Evolutionary conservation across 495 filamentous ascomycete species (phyloP).

Genomic region (Penicillium bialowiezense): DNA sequence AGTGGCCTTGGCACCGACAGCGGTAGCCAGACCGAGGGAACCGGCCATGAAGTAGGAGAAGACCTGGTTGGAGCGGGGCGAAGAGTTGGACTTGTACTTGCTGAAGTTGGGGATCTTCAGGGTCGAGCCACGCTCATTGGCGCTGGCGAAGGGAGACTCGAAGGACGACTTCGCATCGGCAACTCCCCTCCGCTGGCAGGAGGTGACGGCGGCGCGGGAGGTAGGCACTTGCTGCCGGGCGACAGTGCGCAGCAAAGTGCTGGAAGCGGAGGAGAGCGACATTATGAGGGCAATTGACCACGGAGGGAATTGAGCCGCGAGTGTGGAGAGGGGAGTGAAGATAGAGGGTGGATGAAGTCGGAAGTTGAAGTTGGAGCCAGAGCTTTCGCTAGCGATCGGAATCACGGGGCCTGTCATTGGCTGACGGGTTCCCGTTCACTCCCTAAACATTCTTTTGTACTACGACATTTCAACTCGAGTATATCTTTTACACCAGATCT

Average conservation of each 20-base stretch:
- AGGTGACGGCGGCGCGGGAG: slow-evolving; percentile 45
- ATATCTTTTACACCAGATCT: no score
- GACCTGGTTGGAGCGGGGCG: slow-evolving; percentile 68
- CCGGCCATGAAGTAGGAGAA: slow-evolving; percentile 99
- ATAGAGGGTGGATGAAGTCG: slow-evolving; percentile 40
- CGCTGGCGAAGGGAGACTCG: slow-evolving; percentile 48
- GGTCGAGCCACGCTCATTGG: slow-evolving; percentile 45
- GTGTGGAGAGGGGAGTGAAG: slow-evolving; percentile 23
- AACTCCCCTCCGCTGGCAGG: slow-evolving; percentile 48
- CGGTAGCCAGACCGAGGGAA: slow-evolving; percentile 83
- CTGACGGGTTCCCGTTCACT: slow-evolving; percentile 23
- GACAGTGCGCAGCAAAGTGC: slow-evolving; percentile 49
- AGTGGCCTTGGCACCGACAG: slow-evolving; percentile 92
- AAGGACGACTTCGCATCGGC: slow-evolving; percentile 48
- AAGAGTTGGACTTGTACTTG: slow-evolving; percentile 73
- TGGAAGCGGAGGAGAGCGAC: slow-evolving; percentile 48
- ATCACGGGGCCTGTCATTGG: slow-evolving; percentile 47
- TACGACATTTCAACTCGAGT: background rate
- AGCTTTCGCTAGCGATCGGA: slow-evolving; percentile 49
- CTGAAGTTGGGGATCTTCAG: slow-evolving; percentile 84
- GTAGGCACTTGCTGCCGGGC: slow-evolving; percentile 47
- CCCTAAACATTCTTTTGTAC: slow-evolving; percentile 5
- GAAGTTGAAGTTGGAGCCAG: slow-evolving; percentile 42
- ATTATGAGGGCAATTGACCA: slow-evolving; percentile 43
- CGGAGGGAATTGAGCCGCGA: slow-evolving; percentile 34